These are phyloP conservation scores for Fagopyrum esculentum DNA, from an alignment of 148 eudicot species.

Conservation along the genomic window DNA sequence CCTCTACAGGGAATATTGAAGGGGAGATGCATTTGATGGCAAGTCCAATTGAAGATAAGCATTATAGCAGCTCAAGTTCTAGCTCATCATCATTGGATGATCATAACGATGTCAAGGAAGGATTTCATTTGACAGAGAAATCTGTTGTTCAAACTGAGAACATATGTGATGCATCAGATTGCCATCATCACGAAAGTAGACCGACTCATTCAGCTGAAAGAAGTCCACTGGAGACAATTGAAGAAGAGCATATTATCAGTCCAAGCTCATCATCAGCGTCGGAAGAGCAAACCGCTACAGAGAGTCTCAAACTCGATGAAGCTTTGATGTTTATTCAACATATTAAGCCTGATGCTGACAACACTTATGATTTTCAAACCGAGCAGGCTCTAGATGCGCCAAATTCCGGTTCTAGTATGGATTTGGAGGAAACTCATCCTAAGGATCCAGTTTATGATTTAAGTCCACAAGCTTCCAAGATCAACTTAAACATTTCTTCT, in stretches of 20 bases:
- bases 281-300: constrained; percentile 4
- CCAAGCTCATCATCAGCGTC: constrained; percentile 11
- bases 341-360: not conserved
- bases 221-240: constrained; percentile 9
- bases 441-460: constrained; percentile 32
- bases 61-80: constrained; percentile 18
- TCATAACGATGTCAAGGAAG: constrained; percentile 18
- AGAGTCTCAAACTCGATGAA: not conserved
- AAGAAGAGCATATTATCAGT: constrained; percentile 11
- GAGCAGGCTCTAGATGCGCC: constrained; percentile 11
- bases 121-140: constrained; percentile 12
- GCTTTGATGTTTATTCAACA: not conserved
- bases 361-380: constrained; percentile 12
- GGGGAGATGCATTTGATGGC: constrained; percentile 13
- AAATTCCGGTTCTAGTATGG: constrained; percentile 9
- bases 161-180: constrained; percentile 13
- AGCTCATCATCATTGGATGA: constrained; percentile 19
- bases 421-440: constrained; percentile 13
- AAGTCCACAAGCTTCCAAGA: constrained; percentile 26
- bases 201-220: constrained; percentile 9
- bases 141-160: constrained; percentile 10
- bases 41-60: constrained; percentile 19
- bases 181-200: constrained; percentile 5
- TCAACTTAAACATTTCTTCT: constrained; percentile 20
- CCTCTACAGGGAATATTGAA: constrained; percentile 8